Evolutionary conservation across 495 filamentous ascomycete species (phyloP), one percentile per base, ranked within the genome.

Genomic region (Penicillium salamii): DNA sequence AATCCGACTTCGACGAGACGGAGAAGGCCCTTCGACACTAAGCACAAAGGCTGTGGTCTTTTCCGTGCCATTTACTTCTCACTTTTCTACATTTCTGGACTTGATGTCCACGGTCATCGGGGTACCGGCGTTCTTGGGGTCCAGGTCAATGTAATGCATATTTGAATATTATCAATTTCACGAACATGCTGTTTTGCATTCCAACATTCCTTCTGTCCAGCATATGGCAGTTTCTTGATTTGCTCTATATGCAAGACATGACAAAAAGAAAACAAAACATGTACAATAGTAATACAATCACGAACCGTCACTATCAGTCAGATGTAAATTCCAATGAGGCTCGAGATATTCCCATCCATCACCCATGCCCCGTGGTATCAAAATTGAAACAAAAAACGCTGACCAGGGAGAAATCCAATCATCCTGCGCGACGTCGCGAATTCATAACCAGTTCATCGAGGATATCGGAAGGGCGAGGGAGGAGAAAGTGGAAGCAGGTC

Each of bases 1-100:
- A 83, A 63, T 87, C 82, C 58, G 88, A 95, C 43, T 93, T 89
- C 58, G 79, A 81, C 5, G 87, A 86, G 46, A 90, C 87, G 78
- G 81, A 90, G 59, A 80, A 80, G 57, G 69, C 61, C 17, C 57
- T 54, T 26, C 45, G 57, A 34, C 58, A 62, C 47, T 64, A 31
- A 48, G 8, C 23, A 21, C 24, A 33, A 34, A n/a, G 19, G 28
- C 37, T 12, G 31, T 26, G 5, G 29, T 18, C n/a, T 26, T 46
- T 12, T 31, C 18, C 50, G 13, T 51, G 38, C 33, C 15, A 50
- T 42, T 21, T 21, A 32, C 42, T 19, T 29, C 29, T 50, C 51
- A 50, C 40, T 36, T 50, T 32, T 58, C 35, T 34, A 49, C 37
- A 28, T 59, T 32, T 42, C 32, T 46, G 40, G 40, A 52, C 43